Base-by-base conservation (phyloP, 305 asterid species). In the Fraxinus velutina region DNA sequence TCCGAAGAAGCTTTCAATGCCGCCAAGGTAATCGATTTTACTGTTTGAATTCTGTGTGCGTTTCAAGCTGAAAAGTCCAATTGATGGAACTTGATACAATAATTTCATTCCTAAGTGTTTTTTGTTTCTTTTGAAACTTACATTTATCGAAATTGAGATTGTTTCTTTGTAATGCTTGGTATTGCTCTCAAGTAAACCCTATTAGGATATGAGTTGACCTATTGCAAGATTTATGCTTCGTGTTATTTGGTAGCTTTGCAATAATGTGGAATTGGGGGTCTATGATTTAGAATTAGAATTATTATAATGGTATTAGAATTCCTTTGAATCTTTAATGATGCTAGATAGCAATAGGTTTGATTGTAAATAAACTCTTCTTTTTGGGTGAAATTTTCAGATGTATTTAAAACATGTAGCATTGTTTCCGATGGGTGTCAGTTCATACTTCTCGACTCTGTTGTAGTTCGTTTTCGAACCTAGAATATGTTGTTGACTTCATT, bases 1-100 rank as follows among this genome's bases (percentile, higher is more conserved):
- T 96, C 99, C 24, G 98, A 96, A 84, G 97, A 94, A 84, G 99
- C 99, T 84, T 96, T 96, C 87, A 89, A 73, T 79, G 92, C 91
- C 79, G 99, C 99, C 79, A 96, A 94, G 98, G 99, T 93, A 81
- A 19, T 6, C 27, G 47, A 57, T 77, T 12, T 17, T 55, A 17
- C 42, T 57, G 30, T 57, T 34, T 55, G 64, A 39, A 55, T 32
- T 78, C 66, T 66, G 52, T 32, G 34, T 36, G n/a, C 10, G 2
- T 15, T 12, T 19, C 71, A 9, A 10, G 71, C 71, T 62, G 30
- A 62, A 19, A 2, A 6, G 71, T 70, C 75, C 36, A 32, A 70
- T 30, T n/a, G 34, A 19, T 44, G 33, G 27, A 12, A 15, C 27
- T 17, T 2, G 12, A 60, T 30, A 10, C 44, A 1, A 24, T 17